These are phyloP conservation scores for Colletotrichum sp. DNA, from an alignment of 2,329 filamentous ascomycete species.

Conservation along the genomic window DNA sequence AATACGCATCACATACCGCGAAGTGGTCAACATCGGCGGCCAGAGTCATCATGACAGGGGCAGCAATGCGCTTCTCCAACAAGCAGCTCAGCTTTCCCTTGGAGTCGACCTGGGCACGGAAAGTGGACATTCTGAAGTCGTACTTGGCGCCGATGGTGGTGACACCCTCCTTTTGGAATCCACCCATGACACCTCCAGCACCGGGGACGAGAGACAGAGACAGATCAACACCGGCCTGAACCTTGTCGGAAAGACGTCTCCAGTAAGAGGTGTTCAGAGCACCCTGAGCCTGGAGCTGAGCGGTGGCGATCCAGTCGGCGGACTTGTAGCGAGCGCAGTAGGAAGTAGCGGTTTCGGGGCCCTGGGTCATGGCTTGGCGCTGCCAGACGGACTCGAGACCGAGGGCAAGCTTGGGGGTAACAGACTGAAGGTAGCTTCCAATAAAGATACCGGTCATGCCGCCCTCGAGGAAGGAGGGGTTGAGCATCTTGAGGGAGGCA, in stretches of 20 bases:
- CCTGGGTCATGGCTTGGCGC: slow-evolving; percentile 80
- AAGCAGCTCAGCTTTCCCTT: slow-evolving; percentile 91
- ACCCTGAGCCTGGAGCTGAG: slow-evolving; percentile 83
- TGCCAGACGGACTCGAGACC: slow-evolving; percentile 96
- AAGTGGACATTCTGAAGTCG: slow-evolving; percentile 90
- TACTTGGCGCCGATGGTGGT: slow-evolving; percentile 96
- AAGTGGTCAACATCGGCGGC: slow-evolving; percentile 95
- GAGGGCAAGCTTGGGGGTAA: slow-evolving; percentile 85
- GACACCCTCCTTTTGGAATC: slow-evolving; percentile 81
- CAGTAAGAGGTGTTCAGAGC: slow-evolving; percentile 92
- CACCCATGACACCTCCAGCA: slow-evolving; percentile 75
- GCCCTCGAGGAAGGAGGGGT: slow-evolving; percentile 92
- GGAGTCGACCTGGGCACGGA: slow-evolving; percentile 95
- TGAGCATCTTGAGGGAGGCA: slow-evolving; percentile 89
- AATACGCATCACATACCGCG: slow-evolving; percentile 68
- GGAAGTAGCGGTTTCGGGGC: slow-evolving; percentile 88
- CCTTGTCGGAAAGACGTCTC: slow-evolving; percentile 89
- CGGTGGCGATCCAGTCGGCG: slow-evolving; percentile 89
- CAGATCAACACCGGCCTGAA: slow-evolving; percentile 95
- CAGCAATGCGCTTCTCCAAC: slow-evolving; percentile 94
- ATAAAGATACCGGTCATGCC: slow-evolving; percentile 95
- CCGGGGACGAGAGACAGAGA: slow-evolving; percentile 80
- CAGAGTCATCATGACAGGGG: slow-evolving; percentile 91
- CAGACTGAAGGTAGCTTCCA: slow-evolving; percentile 91
- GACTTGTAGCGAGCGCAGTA: slow-evolving; percentile 93